Evolutionary conservation across 2,329 filamentous ascomycete species (phyloP), one percentile per base, ranked within the genome.

Genomic region (Aspergillus piperis): DNA sequence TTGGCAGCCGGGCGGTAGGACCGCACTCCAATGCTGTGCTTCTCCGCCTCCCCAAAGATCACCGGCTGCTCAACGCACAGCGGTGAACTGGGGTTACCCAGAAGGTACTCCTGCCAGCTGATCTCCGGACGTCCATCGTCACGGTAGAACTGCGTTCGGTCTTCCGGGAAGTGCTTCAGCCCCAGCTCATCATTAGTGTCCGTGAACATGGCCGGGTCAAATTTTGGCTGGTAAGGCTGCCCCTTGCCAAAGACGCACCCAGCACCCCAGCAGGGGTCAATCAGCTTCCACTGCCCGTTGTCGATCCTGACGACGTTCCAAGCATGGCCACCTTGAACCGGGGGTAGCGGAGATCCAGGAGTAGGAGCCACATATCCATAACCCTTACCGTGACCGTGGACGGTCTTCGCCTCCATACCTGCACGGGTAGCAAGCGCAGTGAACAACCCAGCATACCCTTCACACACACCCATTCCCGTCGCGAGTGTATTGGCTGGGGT

Each of bases 301-400:
- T 98, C 94, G 60, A 98, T 92, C 54, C 87, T 84, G 6, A 97
- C 91, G 0, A 90, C 93, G 70, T 96, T 97, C 95, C 95, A 97
- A 0, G 95, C 94, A 75, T 98, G 94, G 1, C 86, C 82, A 11
- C 38, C 78, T 55, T 88, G 80, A 19, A 83, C 84, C 0, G 86
- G 83, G 2, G 93, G 93, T 0, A 89, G 73, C 0, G 84, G 79
- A 55, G 90, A 82, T 3, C 90, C 90, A 0, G 86, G 83, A 41
- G 82, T 79, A 7, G 92, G 77, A 0, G 86, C 76, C 0, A 72
- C 74, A 75, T 92, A 88, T 1, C 92, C 91, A 67, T 84, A 94
- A 0, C 95, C 95, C 75, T 98, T 98, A 36, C 93, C 91, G 66
- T 95, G 90, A 2, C 94, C 92, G 1, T 80, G 78, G 1, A 96